Evolutionary conservation across 2,329 filamentous ascomycete species (phyloP), one percentile per base, ranked within the genome.

Genomic region (Cadophora luteo-olivacea): DNA sequence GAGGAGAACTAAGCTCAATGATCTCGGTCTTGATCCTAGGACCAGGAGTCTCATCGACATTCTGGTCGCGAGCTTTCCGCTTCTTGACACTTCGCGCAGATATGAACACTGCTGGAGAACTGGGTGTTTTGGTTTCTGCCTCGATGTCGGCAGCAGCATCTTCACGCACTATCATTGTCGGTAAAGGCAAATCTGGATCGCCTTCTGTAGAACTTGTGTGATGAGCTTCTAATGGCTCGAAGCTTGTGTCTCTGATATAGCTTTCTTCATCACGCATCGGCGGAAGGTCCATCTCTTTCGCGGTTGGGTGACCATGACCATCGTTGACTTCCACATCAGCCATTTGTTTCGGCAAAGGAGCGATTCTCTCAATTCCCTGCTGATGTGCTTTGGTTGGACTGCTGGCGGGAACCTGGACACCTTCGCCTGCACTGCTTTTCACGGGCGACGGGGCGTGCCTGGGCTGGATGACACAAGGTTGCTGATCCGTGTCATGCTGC

Each of bases 1-100:
- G 61, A 75, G 78, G 69, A 12, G 77, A 77, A 61, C 77, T 78
- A 60, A 76, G 78, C 25, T 68, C 66, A 29, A 74, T 66, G 0
- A 41, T 41, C 60, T 79, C 77, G 38, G 69, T 36, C 49, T 78
- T 79, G 14, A 78, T 61, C 61, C 73, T 74, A 6, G 24, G 32
- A 24, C 29, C 29, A 41, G 66, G 63, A 3, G 58, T 70, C n/a
- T 14, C 45, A 22, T 72, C 41, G 24, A 19, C 11, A 6, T 57
- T 19, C n/a, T 72, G 66, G 7, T 69, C 29, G 4, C 41, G 64
- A 6, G 32, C 63, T 65, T 75, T 77, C 19, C 75, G 71, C 61
- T 77, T 79, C n/a, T 69, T 74, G 6, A 77, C 66, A 19, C 66
- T 66, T 33, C 73, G 67, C 16, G 72, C 61, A 22, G 69, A 76